A percentile compares a stretch with the other conserved stretches of the same genome.
Conservation (phyloP, 2,329 filamentous ascomycete genomes). For the Sphaerulina populicola region DNA sequence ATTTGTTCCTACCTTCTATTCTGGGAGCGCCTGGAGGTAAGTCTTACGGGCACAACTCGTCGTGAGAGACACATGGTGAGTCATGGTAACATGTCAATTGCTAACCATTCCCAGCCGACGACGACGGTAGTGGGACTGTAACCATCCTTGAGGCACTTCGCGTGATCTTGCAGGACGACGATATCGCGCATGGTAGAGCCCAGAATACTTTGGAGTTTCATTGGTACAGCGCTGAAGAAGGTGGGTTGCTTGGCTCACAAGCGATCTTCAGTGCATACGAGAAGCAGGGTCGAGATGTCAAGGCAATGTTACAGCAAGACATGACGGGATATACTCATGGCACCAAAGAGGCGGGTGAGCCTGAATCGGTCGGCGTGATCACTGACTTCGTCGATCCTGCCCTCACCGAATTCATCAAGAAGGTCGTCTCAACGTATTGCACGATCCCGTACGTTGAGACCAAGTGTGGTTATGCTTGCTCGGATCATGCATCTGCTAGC, state of each 20-base stretch:
- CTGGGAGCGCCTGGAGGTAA: constrained; percentile 64
- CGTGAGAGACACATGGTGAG: no score
- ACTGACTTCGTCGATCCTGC: constrained; percentile 79
- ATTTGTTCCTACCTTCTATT: constrained; percentile 76
- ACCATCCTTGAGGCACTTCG: constrained; percentile 89
- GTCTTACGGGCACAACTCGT: no score
- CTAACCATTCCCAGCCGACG: constrained; percentile 54
- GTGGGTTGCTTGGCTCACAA: constrained; percentile 76
- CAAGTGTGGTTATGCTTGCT: constrained; percentile 72
- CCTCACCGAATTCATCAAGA: constrained; percentile 84
- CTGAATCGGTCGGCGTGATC: constrained; percentile 84
- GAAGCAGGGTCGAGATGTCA: constrained; percentile 63
- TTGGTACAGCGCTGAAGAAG: constrained; percentile 90
- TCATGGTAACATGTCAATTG: no score
- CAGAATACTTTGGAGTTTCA: constrained; percentile 91
- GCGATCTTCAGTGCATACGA: constrained; percentile 80
- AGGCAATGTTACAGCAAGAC: constrained; percentile 96
- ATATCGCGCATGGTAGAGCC: constrained; percentile 59
- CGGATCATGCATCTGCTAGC: constrained; percentile 63
- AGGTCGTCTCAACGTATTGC: constrained; percentile 79
- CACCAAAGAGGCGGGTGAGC: constrained; percentile 71
- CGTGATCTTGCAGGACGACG: constrained; percentile 61
- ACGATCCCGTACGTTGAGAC: constrained; percentile 78
- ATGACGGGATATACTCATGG: constrained; percentile 88
- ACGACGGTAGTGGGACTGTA: constrained; percentile 77